Evolutionary conservation across 495 filamentous ascomycete genomes (phyloP).

Genomic region (Ramalina peruviana): DNA sequence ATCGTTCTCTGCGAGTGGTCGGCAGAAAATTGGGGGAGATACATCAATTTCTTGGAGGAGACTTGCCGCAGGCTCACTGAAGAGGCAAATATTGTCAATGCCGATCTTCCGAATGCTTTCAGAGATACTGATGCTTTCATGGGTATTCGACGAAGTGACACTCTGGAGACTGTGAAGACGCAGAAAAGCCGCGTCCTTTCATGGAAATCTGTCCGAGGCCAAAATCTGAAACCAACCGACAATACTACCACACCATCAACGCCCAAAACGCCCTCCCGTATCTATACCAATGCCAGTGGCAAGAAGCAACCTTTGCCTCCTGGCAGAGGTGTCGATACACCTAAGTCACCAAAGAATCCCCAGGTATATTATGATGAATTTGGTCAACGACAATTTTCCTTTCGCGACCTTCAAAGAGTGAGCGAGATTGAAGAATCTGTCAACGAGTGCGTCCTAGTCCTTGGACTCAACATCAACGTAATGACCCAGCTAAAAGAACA

Average conservation of each 20-base stretch:
- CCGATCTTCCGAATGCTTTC: slow-evolving; percentile 6
- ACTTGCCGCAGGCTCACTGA: slow-evolving; percentile 16
- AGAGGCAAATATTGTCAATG: slow-evolving; percentile 17
- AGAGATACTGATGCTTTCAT: too few species aligned
- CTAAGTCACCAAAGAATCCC: neutral
- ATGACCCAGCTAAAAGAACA: neutral
- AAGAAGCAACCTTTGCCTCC: slow-evolving; percentile 2
- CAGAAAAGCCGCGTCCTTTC: too few species aligned
- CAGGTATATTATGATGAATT: neutral
- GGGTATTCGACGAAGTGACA: too few species aligned
- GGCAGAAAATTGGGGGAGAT: slow-evolving; percentile 33
- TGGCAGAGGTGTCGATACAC: neutral
- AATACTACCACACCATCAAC: too few species aligned
- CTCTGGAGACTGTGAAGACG: too few species aligned
- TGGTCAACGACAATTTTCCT: slow-evolving; percentile 16
- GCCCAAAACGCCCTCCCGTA: neutral
- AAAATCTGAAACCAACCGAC: too few species aligned
- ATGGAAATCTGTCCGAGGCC: too few species aligned
- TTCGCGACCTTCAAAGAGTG: slow-evolving; percentile 24
- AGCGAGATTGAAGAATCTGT: slow-evolving; percentile 24
- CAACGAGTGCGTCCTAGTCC: slow-evolving; percentile 22
- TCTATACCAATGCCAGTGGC: neutral
- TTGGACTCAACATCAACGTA: slow-evolving; percentile 25
- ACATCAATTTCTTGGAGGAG: slow-evolving; percentile 29
- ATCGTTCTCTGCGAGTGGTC: slow-evolving; percentile 32